phyloP scores from a whole-genome alignment of 2,329 filamentous ascomycete genomes.

The Sordariomycetes sp. region DNA sequence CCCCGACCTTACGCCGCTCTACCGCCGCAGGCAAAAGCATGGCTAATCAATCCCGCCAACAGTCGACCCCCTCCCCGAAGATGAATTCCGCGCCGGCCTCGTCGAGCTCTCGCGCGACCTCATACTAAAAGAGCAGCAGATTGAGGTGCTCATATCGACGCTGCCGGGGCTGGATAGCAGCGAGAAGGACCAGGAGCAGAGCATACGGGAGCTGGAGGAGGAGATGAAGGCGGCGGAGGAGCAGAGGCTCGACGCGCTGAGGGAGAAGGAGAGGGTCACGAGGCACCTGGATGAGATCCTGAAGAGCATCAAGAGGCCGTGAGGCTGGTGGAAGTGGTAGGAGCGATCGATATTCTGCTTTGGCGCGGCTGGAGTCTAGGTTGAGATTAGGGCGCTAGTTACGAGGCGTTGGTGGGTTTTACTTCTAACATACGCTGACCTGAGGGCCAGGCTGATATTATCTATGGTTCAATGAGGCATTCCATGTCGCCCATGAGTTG shows the following conservation, averaged over 20 bases:
- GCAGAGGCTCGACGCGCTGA: slow-evolving; percentile 48
- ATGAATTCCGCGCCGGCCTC: slow-evolving; percentile 54
- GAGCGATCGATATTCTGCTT: neutral
- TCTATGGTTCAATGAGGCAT: neutral
- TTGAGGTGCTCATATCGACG: slow-evolving; percentile 61
- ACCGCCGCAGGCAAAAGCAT: too few relatives aligned
- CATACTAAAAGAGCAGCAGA: slow-evolving; percentile 70
- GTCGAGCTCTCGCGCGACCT: slow-evolving; percentile 64
- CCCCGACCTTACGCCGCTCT: neutral
- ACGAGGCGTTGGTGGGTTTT: neutral
- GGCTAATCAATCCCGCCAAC: neutral
- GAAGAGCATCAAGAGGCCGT: slow-evolving; percentile 35
- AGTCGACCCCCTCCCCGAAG: slow-evolving; percentile 49
- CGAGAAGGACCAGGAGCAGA: slow-evolving; percentile 60
- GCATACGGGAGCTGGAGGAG: slow-evolving; percentile 51
- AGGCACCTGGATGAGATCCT: slow-evolving; percentile 48
- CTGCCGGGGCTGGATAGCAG: slow-evolving; percentile 69
- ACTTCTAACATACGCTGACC: neutral
- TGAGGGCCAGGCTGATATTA: neutral
- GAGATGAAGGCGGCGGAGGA: slow-evolving; percentile 50
- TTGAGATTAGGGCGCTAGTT: neutral
- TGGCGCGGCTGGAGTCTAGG: neutral
- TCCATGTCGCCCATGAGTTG: neutral
- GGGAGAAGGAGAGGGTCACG: slow-evolving; percentile 49
- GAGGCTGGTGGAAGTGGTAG: neutral